Evolutionary conservation across 2,329 filamentous ascomycete genomes (phyloP), one percentile per base, ranked within the genome.

Genomic region (Mollisiaceae sp.): DNA sequence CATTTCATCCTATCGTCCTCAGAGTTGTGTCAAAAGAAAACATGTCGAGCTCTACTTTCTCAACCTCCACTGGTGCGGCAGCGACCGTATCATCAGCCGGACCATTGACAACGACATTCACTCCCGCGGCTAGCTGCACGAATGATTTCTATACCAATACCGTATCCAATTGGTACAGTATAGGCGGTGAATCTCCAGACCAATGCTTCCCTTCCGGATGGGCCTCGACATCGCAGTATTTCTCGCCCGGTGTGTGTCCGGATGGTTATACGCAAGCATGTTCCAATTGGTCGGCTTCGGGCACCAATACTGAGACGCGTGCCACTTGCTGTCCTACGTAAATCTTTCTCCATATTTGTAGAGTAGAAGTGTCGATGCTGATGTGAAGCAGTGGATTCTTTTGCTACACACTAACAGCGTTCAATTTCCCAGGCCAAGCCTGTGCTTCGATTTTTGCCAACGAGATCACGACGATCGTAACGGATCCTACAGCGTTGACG

Each of bases 291-390:
- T 32, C 27, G 27, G 38, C 63, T 18, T n/a, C n/a, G 6, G n/a
- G 61, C 5, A 61, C 38, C 8, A 22, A 38, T 24, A 57, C 59
- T 41, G 58, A 65, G 50, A 65, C 63, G 6, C 36, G 39, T 50
- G 63, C 63, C 8, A 60, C 57, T 15, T 65, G 63, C 52, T 65
- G 63, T 61, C 63, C 63, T 8, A 61, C 22, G 63, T 65, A 39
- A 22, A 58, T 45, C n/a, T 20, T 20, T 45, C 43, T 8, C 43
- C 14, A 45, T 8, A 50, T 11, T 11, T n/a, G n/a, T 22, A 20
- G 8, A 14, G 45, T 12, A 50, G 22, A 50, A 6, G 8, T 22
- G 11, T 12, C 11, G 45, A n/a, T 22, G n/a, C 35, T 8, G 27
- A 39, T 39, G 11, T 11, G 45, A n/a, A 8, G 47, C 38, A 65